Evolutionary conservation across 495 filamentous ascomycete species (phyloP).

Genomic region (Annulohypoxylon moriforme): DNA sequence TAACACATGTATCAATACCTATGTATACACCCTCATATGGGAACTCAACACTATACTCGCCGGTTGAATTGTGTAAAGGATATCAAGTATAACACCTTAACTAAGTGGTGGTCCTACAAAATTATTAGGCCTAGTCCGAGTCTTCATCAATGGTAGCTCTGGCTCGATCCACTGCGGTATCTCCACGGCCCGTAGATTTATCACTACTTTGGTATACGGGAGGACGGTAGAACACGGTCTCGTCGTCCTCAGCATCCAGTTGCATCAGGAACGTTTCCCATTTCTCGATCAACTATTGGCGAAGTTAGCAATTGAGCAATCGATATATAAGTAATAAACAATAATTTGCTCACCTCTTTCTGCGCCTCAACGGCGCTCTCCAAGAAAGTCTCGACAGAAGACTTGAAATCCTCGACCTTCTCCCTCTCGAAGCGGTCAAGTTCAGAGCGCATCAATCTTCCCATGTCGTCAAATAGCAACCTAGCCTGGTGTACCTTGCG

Average conservation of each 20-base stretch:
- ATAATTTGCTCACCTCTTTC: conserved; percentile 80
- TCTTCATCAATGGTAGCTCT: conserved; percentile 63
- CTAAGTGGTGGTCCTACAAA: conserved; percentile 29
- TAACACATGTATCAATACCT: conserved; percentile 47
- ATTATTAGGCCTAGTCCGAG: conserved; percentile 53
- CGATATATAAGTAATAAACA: background rate
- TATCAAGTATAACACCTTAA: conserved; percentile 31
- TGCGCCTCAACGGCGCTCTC: conserved; percentile 97
- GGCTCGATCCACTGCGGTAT: conserved; percentile 63
- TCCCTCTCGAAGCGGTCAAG: conserved; percentile 94
- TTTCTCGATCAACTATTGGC: conserved; percentile 88
- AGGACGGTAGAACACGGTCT: conserved; percentile 78
- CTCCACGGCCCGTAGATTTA: conserved; percentile 53
- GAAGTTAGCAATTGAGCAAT: conserved; percentile 30
- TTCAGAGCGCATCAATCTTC: conserved; percentile 87
- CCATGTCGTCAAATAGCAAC: conserved; percentile 97
- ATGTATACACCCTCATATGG: conserved; percentile 36
- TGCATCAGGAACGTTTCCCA: conserved; percentile 99
- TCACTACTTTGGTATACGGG: conserved; percentile 57
- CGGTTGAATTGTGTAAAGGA: conserved; percentile 26
- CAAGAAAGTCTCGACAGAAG: conserved; percentile 94
- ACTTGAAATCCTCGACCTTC: conserved; percentile 99
- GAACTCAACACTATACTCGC: conserved; percentile 16
- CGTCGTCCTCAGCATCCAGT: conserved; percentile 92
- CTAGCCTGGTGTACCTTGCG: conserved; percentile 90